A percentile compares a stretch with the other conserved stretches of the same genome.
These are phyloP conservation scores for Penicillium macrosclerotiorum DNA, from an alignment of 495 filamentous ascomycete species.

Conservation along the genomic window DNA sequence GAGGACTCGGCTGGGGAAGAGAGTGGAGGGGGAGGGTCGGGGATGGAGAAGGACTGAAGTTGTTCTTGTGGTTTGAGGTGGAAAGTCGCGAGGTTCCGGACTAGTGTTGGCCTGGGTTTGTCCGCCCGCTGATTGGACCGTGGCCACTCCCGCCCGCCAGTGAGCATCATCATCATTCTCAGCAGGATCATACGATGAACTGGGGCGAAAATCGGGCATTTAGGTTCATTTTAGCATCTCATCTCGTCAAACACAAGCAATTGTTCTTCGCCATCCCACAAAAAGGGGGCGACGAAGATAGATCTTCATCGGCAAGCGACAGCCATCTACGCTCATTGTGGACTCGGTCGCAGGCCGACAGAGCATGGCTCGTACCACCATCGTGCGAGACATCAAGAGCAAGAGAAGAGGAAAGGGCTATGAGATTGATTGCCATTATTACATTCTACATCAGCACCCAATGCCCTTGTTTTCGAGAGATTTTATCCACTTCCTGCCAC, in stretches of 20 bases:
- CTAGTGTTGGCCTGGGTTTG: slow-evolving; percentile 39
- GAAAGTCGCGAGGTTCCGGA: slow-evolving; percentile 45
- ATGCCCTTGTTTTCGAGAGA: background rate
- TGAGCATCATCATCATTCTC: slow-evolving; percentile 28
- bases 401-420: background rate
- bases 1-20: slow-evolving; percentile 24
- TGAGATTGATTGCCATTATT: background rate
- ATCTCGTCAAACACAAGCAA: too few relatives aligned
- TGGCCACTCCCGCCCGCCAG: slow-evolving; percentile 17
- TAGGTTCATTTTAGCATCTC: too few relatives aligned
- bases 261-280: too few relatives aligned
- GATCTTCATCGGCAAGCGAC: background rate
- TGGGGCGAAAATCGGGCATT: too few relatives aligned
- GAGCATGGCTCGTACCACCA: background rate
- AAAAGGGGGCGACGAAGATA: too few relatives aligned
- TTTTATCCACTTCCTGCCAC: background rate
- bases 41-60: slow-evolving; percentile 37
- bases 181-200: slow-evolving; percentile 7
- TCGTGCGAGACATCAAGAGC: too few relatives aligned
- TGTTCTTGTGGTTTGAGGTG: slow-evolving; percentile 45
- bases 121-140: slow-evolving; percentile 36
- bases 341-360: background rate
- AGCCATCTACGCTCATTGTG: background rate
- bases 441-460: background rate
- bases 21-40: slow-evolving; percentile 40